Base-by-base conservation (phyloP, 2,329 filamentous ascomycete species). In the Helotiales sp. region DNA sequence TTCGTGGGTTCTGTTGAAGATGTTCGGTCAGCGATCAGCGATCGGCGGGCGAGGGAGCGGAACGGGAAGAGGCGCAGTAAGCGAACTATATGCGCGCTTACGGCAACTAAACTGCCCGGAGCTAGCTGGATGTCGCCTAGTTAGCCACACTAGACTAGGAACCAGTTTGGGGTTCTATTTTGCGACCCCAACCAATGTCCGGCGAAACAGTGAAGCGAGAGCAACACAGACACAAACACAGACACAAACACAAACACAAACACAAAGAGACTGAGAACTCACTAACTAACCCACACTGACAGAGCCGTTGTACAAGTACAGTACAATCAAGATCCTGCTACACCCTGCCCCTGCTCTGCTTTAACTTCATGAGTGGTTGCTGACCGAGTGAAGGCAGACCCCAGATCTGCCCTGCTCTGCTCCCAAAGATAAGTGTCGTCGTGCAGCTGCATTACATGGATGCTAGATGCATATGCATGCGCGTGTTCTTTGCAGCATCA, bases 21-120 rank as follows among this genome's bases (percentile, higher is more conserved):
- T 45, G 20, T 58, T 57, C 52, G 30, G 52, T 34, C 45, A 49
- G 45, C 30, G 24, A 30, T n/a, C n/a, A n/a, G n/a, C n/a, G n/a
- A n/a, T n/a, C n/a, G n/a, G n/a, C n/a, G n/a, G n/a, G n/a, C n/a
- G n/a, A n/a, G n/a, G n/a, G 50, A 34, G 34, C 11, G 32, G 45
- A 22, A 17, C 17, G 22, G 37, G 57, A 60, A 60, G 57, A 60
- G 57, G 57, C 40, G 57, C 57, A 60, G 57, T 57, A 57, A 57
- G 30, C 52, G 52, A 57, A 34, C 52, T 22, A 6, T 2, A 34
- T 45, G 37, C 37, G 57, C 57, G 34, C 57, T 45, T 30, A 47
- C 57, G 37, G 57, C 22, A 43, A 47, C 57, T 47, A 28, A 26
- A 30, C 37, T 17, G n/a, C 3, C 24, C 40, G 40, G 13, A n/a